Evolutionary conservation across 2,329 filamentous ascomycete genomes (phyloP).

Genomic region (Xylariaceae sp.): DNA sequence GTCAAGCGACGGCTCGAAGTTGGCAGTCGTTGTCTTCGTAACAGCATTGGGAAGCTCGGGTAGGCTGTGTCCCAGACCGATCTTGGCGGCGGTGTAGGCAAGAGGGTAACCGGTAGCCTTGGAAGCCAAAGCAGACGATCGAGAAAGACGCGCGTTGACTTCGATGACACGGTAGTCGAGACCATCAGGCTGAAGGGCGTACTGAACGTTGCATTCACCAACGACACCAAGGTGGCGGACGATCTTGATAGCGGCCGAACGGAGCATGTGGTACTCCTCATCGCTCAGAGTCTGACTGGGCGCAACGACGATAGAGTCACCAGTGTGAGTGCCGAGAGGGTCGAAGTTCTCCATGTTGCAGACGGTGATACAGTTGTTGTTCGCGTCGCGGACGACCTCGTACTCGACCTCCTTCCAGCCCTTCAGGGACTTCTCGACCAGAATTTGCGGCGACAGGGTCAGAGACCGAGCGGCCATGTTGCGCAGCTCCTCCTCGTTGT

Average conservation of each 20-base stretch:
- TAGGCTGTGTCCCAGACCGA: constrained; percentile 89
- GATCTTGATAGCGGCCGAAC: constrained; percentile 95
- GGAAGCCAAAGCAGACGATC: constrained; percentile 92
- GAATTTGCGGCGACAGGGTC: constrained; percentile 88
- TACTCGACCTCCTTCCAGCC: constrained; percentile 99
- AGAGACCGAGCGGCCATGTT: constrained; percentile 90
- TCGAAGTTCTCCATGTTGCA: constrained; percentile 99
- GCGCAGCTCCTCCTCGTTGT: constrained; percentile 87
- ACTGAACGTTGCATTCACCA: constrained; percentile 98
- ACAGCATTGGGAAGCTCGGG: constrained; percentile 96
- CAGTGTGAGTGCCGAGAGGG: constrained; percentile 93
- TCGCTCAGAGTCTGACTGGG: constrained; percentile 95
- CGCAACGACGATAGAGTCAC: constrained; percentile 97
- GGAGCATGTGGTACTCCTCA: constrained; percentile 99
- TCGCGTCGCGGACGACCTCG: constrained; percentile 92
- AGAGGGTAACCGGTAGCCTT: constrained; percentile 97
- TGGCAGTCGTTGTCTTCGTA: constrained; percentile 96
- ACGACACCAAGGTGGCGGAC: constrained; percentile 95
- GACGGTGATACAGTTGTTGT: constrained; percentile 98
- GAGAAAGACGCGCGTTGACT: constrained; percentile 96
- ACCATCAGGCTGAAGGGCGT: constrained; percentile 91
- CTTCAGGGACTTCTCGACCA: constrained; percentile 98
- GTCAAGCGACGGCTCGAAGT: constrained; percentile 95
- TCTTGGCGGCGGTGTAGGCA: constrained; percentile 96
- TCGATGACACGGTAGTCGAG: constrained; percentile 98